Evolutionary conservation across 179 eudicot genomes (phyloP).

Genomic region (Vitellaria paradoxa): DNA sequence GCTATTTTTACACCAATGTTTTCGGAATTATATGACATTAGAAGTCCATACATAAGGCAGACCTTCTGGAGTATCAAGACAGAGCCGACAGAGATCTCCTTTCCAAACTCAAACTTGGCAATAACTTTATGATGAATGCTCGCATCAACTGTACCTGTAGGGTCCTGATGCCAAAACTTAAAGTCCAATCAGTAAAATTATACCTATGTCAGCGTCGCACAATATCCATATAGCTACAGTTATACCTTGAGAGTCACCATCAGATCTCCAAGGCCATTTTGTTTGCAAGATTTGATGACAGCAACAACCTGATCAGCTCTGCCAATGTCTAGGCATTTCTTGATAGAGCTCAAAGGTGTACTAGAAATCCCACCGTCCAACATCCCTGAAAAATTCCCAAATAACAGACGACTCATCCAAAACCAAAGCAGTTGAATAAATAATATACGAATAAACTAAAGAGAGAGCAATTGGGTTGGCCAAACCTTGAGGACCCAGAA

Average conservation of each 20-base stretch:
- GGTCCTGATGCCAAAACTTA: slow-evolving; percentile 52
- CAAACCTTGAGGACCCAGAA: slow-evolving; percentile 12
- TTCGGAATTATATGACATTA: no score
- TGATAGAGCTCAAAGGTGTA: slow-evolving; percentile 49
- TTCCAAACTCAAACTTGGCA: slow-evolving; percentile 41
- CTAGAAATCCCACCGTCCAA: slow-evolving; percentile 21
- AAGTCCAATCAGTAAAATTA: slow-evolving; percentile 12
- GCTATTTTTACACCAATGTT: neutral
- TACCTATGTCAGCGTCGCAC: neutral
- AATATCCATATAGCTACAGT: neutral
- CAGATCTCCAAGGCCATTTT: slow-evolving; percentile 86
- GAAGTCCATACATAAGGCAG: neutral
- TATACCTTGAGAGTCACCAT: slow-evolving; percentile 72
- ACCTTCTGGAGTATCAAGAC: slow-evolving; percentile 77
- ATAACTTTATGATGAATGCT: slow-evolving; percentile 77
- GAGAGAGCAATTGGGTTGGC: neutral
- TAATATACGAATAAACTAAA: neutral
- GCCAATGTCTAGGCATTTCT: slow-evolving; percentile 31
- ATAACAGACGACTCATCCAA: neutral
- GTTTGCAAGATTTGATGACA: slow-evolving; percentile 64
- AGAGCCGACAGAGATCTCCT: slow-evolving; percentile 59
- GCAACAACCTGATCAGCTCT: slow-evolving; percentile 74
- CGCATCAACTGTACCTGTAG: slow-evolving; percentile 66
- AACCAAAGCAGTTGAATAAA: neutral
- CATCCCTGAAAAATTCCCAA: slow-evolving; percentile 19